Conservation (phyloP, 2,329 filamentous ascomycete species). For the Chrysosporium keratinophilum region DNA sequence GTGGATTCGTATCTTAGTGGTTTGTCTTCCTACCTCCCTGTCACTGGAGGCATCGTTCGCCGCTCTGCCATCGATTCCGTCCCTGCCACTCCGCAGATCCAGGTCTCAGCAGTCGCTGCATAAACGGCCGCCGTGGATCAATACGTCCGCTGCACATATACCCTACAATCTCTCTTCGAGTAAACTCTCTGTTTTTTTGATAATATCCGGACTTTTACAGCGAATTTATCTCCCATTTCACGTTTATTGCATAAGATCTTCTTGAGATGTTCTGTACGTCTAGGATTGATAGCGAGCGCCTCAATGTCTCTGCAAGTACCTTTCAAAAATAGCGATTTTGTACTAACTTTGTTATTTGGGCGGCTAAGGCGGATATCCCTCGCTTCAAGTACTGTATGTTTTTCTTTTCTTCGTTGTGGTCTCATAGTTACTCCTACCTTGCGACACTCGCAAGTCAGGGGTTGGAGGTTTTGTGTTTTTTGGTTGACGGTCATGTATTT, state of each 20-base stretch:
- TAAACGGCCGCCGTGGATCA: conserved; percentile 15
- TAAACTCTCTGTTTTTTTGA: not conserved
- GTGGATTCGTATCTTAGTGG: conserved; percentile 80
- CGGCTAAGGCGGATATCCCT: not conserved
- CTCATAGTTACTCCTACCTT: too few species aligned
- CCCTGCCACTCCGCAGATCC: conserved; percentile 21
- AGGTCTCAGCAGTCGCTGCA: conserved; percentile 24
- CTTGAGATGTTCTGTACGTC: not conserved
- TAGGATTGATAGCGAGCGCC: not conserved
- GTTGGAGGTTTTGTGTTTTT: too few species aligned
- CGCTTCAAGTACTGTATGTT: not conserved
- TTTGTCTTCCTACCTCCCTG: conserved; percentile 63
- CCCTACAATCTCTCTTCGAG: not conserved
- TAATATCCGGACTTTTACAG: not conserved
- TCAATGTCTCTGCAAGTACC: not conserved
- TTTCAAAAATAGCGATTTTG: not conserved
- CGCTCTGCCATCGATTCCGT: conserved; percentile 49
- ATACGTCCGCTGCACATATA: not conserved
- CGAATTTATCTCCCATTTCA: not conserved
- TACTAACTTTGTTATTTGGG: not conserved
- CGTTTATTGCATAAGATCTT: not conserved
- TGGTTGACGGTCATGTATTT: too few species aligned
- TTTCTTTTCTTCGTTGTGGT: too few species aligned
- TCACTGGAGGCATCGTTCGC: conserved; percentile 88
- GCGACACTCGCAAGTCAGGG: too few species aligned